Evolutionary conservation across 2,329 filamentous ascomycete species (phyloP), one percentile per base, ranked within the genome.

Genomic region (Myriosclerotinia curreyana): DNA sequence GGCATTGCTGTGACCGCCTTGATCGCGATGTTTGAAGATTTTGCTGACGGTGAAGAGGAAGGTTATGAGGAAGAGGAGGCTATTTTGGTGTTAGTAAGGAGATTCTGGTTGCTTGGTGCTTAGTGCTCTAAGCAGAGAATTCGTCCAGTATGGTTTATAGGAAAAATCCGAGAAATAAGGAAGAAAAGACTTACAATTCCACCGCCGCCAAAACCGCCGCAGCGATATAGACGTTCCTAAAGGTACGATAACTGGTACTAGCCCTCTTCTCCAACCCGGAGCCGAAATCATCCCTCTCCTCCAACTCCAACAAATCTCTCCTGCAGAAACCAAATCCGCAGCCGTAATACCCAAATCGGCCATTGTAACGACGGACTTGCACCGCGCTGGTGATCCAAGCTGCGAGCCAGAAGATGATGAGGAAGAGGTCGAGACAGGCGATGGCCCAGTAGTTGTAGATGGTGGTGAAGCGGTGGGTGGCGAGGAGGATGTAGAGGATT

Each of bases 401-500:
- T 3, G 60, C 48, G 8, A 64, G 20, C 62, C 62, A 64, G 34
- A 64, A 50, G 20, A 54, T 55, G 3, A 54, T 9, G 9, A 60
- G 28, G 40, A 61, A 49, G 2, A 64, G 14, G 20, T 64, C 62
- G 4, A 64, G 48, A 34, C 56, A 48, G 2, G 40, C 48, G n/a
- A 64, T 54, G 5, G 50, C 62, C 55, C 58, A 64, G 20, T 54
- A 49, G 14, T 53, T 61, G 40, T 50, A 64, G 38, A 64, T 61
- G 14, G 12, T 40, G 5, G 48, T 60, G 49, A 64, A 48, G 11
- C 11, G 50, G n/a, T 61, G 55, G 17, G 55, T 50, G 0, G 56
- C 17, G 17, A 61, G 11, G 5, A 64, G 56, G 7, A 50, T 61
- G n/a, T 61, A 64, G 28, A 64, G 31, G 31, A 61, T 40, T 9